Evolutionary conservation across 2,329 filamentous ascomycete species (phyloP).

Genomic region (Kalmusia sp.): DNA sequence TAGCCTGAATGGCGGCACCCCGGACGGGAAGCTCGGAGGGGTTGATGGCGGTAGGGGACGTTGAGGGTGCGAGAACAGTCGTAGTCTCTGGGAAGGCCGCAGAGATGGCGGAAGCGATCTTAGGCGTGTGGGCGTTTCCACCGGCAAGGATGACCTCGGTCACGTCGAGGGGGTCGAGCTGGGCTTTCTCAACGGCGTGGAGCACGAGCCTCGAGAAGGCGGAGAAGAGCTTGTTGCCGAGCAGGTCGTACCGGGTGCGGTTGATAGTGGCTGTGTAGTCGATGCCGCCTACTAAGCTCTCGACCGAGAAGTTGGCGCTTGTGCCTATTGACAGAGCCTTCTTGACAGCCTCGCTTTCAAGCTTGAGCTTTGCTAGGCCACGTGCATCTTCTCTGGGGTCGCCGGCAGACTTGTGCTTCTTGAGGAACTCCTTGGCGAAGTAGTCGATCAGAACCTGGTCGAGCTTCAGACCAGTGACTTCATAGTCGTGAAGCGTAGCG

Average conservation of each 20-base stretch:
- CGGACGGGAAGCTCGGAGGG: conserved; percentile 88
- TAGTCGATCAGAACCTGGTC: conserved; percentile 94
- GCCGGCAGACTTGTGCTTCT: conserved; percentile 79
- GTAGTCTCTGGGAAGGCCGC: conserved; percentile 83
- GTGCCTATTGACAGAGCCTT: conserved; percentile 87
- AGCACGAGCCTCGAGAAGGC: conserved; percentile 88
- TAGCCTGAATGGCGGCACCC: conserved; percentile 94
- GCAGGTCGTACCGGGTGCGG: conserved; percentile 88
- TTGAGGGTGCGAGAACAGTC: conserved; percentile 81
- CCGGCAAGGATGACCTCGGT: conserved; percentile 94
- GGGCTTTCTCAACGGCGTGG: conserved; percentile 87
- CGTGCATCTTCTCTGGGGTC: conserved; percentile 84
- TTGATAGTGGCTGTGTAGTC: conserved; percentile 95
- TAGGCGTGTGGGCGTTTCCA: conserved; percentile 90
- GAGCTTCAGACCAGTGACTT: conserved; percentile 83
- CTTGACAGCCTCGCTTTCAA: conserved; percentile 90
- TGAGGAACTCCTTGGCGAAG: conserved; percentile 98
- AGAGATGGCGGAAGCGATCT: conserved; percentile 82
- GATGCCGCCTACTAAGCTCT: conserved; percentile 85
- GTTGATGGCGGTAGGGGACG: conserved; percentile 80
- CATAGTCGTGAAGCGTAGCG: conserved; percentile 93
- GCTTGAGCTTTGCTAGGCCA: conserved; percentile 88
- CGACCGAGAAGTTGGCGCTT: conserved; percentile 90
- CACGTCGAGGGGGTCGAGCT: conserved; percentile 88
- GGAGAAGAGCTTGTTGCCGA: conserved; percentile 84